Conservation (phyloP, 2,329 filamentous ascomycete species). For the Penicillium sp. region DNA sequence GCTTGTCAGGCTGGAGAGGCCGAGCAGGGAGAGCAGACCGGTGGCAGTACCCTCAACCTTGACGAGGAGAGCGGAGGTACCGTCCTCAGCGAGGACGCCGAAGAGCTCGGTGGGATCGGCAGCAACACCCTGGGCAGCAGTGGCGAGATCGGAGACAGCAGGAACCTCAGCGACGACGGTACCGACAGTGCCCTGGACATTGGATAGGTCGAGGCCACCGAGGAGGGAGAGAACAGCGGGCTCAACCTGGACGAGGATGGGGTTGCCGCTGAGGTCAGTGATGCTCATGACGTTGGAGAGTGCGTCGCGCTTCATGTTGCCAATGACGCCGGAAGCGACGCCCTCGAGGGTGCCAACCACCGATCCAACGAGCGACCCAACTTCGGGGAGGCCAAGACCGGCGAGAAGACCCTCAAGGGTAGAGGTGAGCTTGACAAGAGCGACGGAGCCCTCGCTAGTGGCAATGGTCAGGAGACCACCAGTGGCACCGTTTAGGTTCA, state of each 20-base stretch:
- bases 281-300: constrained; percentile 19
- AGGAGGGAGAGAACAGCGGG: constrained; percentile 19
- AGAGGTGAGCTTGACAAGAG: constrained; percentile 23
- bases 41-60: constrained; percentile 21
- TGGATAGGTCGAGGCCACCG: constrained; percentile 19
- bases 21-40: constrained; percentile 23
- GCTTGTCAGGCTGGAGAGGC: constrained; percentile 19
- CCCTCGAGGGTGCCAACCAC: constrained; percentile 24
- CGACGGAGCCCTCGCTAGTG: constrained; percentile 24
- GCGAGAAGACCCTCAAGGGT: constrained; percentile 21
- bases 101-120: constrained; percentile 22
- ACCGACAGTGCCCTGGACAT: constrained; percentile 21
- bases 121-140: constrained; percentile 17
- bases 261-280: constrained; percentile 19
- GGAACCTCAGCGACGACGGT: constrained; percentile 22
- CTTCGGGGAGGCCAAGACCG: constrained; percentile 19
- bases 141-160: constrained; percentile 15
- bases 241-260: constrained; percentile 21
- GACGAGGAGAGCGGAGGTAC: constrained; percentile 23
- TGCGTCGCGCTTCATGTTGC: constrained; percentile 18
- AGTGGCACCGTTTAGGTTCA: constrained; percentile 25
- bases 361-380: constrained; percentile 21
- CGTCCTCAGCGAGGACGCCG: constrained; percentile 20
- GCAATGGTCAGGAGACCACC: constrained; percentile 31
- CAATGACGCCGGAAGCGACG: constrained; percentile 5